Percentiles rank a stretch among this genome's conserved stretches.
Conservation (phyloP, 1,284 basidiomycete genomes). For the Phellopilus nigrolimitatus region DNA sequence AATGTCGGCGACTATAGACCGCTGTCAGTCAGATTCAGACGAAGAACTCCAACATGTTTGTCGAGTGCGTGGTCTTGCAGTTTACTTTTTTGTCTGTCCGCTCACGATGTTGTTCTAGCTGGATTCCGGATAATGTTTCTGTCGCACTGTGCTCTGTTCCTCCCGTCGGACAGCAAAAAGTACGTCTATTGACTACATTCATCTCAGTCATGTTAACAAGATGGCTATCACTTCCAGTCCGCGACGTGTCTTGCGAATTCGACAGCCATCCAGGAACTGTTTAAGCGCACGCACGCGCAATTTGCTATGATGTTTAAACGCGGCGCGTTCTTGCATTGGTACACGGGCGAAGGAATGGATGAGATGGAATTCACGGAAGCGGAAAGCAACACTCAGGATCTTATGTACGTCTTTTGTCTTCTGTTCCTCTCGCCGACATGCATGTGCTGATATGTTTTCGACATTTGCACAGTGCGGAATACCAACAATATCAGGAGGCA, state of each 20-base stretch:
- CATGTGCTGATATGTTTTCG: conserved; percentile 16
- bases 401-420: conserved; percentile 54
- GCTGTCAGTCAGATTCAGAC: conserved; percentile 55
- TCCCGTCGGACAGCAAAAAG: conserved; percentile 73
- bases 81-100: background rate
- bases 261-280: conserved; percentile 86
- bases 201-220: no score
- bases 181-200: conserved; percentile 23
- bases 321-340: conserved; percentile 87
- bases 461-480: conserved; percentile 49
- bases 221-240: conserved; percentile 37
- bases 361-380: conserved; percentile 91
- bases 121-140: conserved; percentile 84
- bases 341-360: conserved; percentile 90
- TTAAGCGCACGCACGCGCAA: conserved; percentile 76
- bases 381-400: conserved; percentile 76
- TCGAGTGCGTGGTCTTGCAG: conserved; percentile 51
- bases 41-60: conserved; percentile 72
- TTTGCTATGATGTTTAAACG: conserved; percentile 82
- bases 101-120: conserved; percentile 39
- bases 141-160: conserved; percentile 80
- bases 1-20: conserved; percentile 28
- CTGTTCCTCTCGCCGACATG: background rate
- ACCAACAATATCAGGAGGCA: conserved; percentile 75
- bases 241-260: conserved; percentile 82